A percentile compares a stretch with the other conserved stretches of the same genome.
phyloP scores from a whole-genome alignment of 805 yeast genomes.

The Tetrapisispora arboricola region DNA sequence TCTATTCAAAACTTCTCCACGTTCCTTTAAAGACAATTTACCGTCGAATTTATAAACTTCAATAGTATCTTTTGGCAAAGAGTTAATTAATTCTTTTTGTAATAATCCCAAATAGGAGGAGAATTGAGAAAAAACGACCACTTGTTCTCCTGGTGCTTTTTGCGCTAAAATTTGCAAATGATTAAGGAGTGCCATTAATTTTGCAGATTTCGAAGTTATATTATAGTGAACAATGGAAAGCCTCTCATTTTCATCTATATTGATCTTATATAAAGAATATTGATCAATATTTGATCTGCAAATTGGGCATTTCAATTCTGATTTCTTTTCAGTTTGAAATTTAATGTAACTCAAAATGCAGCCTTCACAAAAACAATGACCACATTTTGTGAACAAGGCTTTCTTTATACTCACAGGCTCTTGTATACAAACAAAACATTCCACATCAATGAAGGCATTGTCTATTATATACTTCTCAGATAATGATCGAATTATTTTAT shows the following conservation, averaged over 20 bases:
- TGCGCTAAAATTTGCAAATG: constrained; percentile 47
- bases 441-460: constrained; percentile 36
- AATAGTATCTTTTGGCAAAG: constrained; percentile 28
- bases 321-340: constrained; percentile 43
- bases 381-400: constrained; percentile 61
- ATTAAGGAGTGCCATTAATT: constrained; percentile 54
- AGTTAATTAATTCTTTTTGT: constrained; percentile 46
- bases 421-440: constrained; percentile 79
- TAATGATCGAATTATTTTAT: neutral
- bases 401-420: constrained; percentile 48
- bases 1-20: constrained; percentile 48
- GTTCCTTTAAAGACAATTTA: constrained; percentile 51
- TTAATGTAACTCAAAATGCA: constrained; percentile 70
- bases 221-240: constrained; percentile 11
- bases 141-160: constrained; percentile 54
- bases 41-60: constrained; percentile 73
- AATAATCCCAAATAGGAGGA: constrained; percentile 72
- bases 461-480: constrained; percentile 22
- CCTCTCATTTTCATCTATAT: constrained; percentile 15
- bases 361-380: constrained; percentile 65
- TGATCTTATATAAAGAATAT: constrained; percentile 33
- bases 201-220: constrained; percentile 46
- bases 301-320: constrained; percentile 56
- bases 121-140: constrained; percentile 86
- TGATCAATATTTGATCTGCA: constrained; percentile 52